A percentile compares a stretch with the other conserved stretches of the same genome.
phyloP scores from a whole-genome alignment of 2,329 filamentous ascomycete genomes.

The Aspergillus texensis region DNA sequence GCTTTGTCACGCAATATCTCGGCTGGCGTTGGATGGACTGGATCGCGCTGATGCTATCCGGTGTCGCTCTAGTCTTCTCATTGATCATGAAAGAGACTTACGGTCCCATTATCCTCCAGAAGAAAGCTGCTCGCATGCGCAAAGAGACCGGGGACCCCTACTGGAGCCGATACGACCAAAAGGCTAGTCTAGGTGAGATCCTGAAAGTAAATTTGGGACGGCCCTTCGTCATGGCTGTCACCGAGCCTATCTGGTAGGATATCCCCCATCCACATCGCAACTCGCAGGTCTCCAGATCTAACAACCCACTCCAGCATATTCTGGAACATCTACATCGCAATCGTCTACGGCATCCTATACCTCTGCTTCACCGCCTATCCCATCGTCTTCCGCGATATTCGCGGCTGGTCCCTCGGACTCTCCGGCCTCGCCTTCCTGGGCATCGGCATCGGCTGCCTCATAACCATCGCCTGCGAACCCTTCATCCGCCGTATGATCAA shows the following conservation, averaged over 20 bases:
- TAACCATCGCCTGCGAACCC: constrained; percentile 61
- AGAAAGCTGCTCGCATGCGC: constrained; percentile 64
- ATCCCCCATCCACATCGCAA: not conserved
- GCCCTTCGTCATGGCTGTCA: constrained; percentile 75
- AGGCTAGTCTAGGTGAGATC: constrained; percentile 64
- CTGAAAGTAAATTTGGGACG: constrained; percentile 75
- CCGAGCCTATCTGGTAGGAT: constrained; percentile 78
- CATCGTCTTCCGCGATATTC: constrained; percentile 73
- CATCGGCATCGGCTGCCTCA: constrained; percentile 60
- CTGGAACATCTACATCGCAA: constrained; percentile 70
- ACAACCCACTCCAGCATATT: constrained; percentile 60
- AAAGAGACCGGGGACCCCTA: constrained; percentile 72
- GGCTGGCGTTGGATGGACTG: constrained; percentile 91
- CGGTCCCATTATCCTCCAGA: constrained; percentile 68
- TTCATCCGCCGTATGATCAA: constrained; percentile 78
- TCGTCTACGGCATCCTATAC: constrained; percentile 85
- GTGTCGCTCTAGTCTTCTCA: constrained; percentile 62
- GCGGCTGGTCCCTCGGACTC: constrained; percentile 75
- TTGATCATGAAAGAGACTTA: constrained; percentile 73
- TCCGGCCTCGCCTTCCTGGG: constrained; percentile 79
- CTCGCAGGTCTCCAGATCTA: not conserved
- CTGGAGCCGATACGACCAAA: constrained; percentile 81
- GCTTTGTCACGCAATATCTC: constrained; percentile 69
- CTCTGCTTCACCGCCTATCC: constrained; percentile 91
- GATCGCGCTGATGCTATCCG: constrained; percentile 74